These are phyloP conservation scores for Sarcomyxa edulis DNA, from an alignment of 768 basidiomycete species.

Conservation along the genomic window DNA sequence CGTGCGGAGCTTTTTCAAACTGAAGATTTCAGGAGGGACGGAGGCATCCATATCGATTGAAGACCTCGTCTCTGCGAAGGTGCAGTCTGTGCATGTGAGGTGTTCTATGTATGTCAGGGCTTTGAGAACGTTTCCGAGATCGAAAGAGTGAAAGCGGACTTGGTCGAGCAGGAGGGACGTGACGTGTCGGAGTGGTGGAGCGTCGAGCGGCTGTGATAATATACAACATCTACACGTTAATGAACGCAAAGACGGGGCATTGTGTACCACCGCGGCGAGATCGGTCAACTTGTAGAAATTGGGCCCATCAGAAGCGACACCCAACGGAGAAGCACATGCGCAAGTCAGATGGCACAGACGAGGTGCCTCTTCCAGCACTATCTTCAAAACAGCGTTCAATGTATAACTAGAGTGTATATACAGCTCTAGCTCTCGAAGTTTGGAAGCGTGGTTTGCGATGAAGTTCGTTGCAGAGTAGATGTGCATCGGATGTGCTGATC, in stretches of 20 bases:
- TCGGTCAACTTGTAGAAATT: too few relatives aligned
- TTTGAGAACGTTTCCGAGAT: too few relatives aligned
- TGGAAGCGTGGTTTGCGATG: neutral
- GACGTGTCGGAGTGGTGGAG: neutral
- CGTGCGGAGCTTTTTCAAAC: too few relatives aligned
- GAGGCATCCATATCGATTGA: too few relatives aligned
- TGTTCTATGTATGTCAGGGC: too few relatives aligned
- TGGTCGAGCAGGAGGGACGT: neutral
- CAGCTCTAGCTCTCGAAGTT: neutral
- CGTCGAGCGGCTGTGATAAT: neutral
- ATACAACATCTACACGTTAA: neutral
- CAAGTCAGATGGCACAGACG: neutral
- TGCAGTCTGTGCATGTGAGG: too few relatives aligned
- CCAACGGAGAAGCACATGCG: neutral
- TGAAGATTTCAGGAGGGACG: too few relatives aligned
- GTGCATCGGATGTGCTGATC: neutral
- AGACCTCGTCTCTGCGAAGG: too few relatives aligned
- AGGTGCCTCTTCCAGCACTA: neutral
- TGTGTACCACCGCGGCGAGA: too few relatives aligned
- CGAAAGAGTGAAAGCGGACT: neutral
- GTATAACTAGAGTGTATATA: neutral
- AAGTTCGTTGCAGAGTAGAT: too few relatives aligned
- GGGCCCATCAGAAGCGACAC: neutral
- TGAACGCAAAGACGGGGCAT: neutral
- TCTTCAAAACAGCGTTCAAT: neutral